A percentile compares a stretch with the other conserved stretches of the same genome.
Conservation (phyloP, 176 grass and related monocot genomes). For the Urochloa ruziziensis region DNA sequence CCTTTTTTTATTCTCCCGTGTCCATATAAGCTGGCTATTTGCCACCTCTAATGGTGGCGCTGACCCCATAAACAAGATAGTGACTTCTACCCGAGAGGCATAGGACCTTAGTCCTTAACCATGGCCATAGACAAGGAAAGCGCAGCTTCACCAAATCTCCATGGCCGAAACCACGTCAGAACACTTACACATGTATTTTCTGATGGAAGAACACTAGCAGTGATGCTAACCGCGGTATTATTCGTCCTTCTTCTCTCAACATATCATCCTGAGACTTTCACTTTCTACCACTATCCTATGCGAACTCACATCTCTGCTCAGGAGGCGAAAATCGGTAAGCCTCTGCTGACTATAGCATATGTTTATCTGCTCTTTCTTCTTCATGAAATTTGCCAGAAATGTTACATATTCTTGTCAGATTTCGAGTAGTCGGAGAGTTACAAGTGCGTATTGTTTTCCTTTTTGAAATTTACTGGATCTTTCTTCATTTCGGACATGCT, state of each 20-base stretch:
- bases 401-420: neutral
- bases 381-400: neutral
- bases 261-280: neutral
- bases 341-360: neutral
- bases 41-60: too few relatives aligned
- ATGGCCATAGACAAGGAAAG: conserved; percentile 7
- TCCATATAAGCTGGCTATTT: neutral
- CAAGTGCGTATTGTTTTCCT: neutral
- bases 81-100: neutral
- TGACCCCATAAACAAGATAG: neutral
- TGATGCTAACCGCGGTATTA: conserved; percentile 1
- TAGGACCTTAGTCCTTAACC: neutral
- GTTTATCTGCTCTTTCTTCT: neutral
- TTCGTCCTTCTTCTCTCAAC: neutral
- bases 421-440: neutral
- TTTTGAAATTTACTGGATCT: neutral
- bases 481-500: neutral
- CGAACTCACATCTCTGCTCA: neutral
- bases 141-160: neutral
- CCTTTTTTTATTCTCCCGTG: too few relatives aligned
- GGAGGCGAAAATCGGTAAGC: neutral
- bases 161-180: conserved; percentile 1
- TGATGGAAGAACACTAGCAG: neutral
- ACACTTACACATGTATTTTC: neutral
- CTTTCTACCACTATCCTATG: neutral